Evolutionary conservation across 805 yeast genomes (phyloP).

Genomic region (Yarrowia deformans): DNA sequence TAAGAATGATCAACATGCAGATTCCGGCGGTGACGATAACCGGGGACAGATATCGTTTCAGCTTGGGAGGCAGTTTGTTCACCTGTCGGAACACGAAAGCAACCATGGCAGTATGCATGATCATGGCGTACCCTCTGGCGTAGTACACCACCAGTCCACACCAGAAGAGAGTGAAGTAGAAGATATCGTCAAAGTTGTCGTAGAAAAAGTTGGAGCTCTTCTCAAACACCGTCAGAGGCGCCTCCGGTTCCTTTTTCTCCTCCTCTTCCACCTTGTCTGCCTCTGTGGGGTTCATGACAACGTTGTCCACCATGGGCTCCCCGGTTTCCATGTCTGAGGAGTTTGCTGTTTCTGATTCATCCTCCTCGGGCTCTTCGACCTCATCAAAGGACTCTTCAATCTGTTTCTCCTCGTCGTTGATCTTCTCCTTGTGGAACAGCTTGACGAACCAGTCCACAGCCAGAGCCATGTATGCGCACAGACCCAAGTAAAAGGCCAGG

Average conservation of each 20-base stretch:
- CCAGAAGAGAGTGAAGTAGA: constrained; percentile 58
- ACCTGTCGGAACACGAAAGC: constrained; percentile 63
- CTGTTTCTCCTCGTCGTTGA: constrained; percentile 17
- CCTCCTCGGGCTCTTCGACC: neutral
- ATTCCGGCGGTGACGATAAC: constrained; percentile 69
- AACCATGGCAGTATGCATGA: constrained; percentile 68
- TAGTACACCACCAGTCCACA: constrained; percentile 69
- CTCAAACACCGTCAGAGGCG: neutral
- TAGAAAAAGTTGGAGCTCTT: constrained; percentile 13
- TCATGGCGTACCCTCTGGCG: constrained; percentile 62
- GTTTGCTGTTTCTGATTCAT: neutral
- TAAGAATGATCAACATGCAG: constrained; percentile 68
- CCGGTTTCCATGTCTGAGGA: constrained; percentile 5
- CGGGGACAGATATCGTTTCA: constrained; percentile 68
- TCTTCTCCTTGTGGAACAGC: constrained; percentile 13
- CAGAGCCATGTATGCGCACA: constrained; percentile 31
- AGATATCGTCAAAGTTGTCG: constrained; percentile 62
- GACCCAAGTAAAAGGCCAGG: constrained; percentile 13
- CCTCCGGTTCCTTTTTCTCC: neutral
- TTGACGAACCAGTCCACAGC: constrained; percentile 17
- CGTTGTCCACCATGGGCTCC: constrained; percentile 20
- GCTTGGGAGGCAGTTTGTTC: constrained; percentile 56
- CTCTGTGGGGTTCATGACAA: constrained; percentile 18
- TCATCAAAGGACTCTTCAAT: neutral
- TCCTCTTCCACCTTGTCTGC: constrained; percentile 14